Base-by-base conservation (phyloP, 1,284 basidiomycete species). In the Heterobasidion irregulare region DNA sequence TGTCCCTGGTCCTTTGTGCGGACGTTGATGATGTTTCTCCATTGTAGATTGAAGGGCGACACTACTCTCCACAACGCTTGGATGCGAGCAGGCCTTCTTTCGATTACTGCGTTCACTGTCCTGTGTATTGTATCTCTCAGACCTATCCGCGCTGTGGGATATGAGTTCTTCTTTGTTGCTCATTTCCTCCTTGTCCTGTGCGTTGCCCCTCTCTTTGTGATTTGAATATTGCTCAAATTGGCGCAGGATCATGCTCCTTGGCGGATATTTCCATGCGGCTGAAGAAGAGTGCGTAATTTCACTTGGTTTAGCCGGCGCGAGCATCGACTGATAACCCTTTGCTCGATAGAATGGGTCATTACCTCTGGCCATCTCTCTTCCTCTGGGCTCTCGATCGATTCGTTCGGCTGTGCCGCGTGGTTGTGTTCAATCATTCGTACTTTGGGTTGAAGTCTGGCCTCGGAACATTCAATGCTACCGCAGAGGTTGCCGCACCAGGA, bases 371-470 rank as follows among this genome's bases (percentile, higher is more conserved):
- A 4, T 72, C 75, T 1, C 75, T 85, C 67, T 68, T 84, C 60
- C 65, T 87, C 36, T 89, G 85, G 85, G 83, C 71, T 0, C 64
- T 85, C 49, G 86, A 89, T 64, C 78, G 85, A 32, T 55, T 77
- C 43, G 61, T 84, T 54, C 79, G 84, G 12, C 19, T 75, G 15
- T 56, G 73, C 9, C 78, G 83, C 15, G 65, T 86, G 6, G 59
- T 80, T 49, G 58, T 75, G 38, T 74, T 75, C 68, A 87, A 86
- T 68, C 70, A 75, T 60, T 70, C 66, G 32, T 74, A 70, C 65
- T 72, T 73, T 58, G 68, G 62, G 45, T 65, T 65, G 61, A 44
- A 62, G 60, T 54, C 56, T 12, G 53, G 61, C 18, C 59, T 65
- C 7, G 56, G 59, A 16, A 54, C 68, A 53, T 68, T 72, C 54